Conservation (phyloP, 805 yeast species). For the Barnettozyma sp. region DNA sequence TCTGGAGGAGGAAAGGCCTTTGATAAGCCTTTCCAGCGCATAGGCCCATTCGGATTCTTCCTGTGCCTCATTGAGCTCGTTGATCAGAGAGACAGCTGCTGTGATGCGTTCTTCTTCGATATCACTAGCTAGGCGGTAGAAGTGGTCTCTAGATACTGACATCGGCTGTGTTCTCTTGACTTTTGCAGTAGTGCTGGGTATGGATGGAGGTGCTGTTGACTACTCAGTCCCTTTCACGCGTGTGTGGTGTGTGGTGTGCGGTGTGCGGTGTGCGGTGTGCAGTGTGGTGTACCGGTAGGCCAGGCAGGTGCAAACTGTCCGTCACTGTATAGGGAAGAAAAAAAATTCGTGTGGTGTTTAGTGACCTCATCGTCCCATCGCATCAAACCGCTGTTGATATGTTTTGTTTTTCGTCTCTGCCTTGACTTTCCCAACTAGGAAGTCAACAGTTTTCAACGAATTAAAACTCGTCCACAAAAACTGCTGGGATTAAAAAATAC, state of each 20-base stretch:
- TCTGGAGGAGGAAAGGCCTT: conserved; percentile 75
- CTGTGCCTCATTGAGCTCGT: conserved; percentile 43
- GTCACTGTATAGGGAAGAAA: too few relatives aligned
- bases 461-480: conserved; percentile 1
- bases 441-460: too few relatives aligned
- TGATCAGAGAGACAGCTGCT: conserved; percentile 61
- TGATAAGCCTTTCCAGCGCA: conserved; percentile 69
- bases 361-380: too few relatives aligned
- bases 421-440: conserved; percentile 13
- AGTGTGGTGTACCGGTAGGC: too few relatives aligned
- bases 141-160: conserved; percentile 66
- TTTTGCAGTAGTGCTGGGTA: not conserved
- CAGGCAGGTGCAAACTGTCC: too few relatives aligned
- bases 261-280: too few relatives aligned
- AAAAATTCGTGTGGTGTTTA: too few relatives aligned
- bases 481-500: too few relatives aligned
- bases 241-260: too few relatives aligned
- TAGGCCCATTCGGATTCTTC: conserved; percentile 66
- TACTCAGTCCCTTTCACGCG: too few relatives aligned
- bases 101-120: conserved; percentile 61
- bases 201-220: too few relatives aligned
- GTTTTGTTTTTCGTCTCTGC: not conserved
- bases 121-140: conserved; percentile 73
- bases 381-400: too few relatives aligned
- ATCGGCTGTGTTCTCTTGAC: conserved; percentile 17